Evolutionary conservation across 2,329 filamentous ascomycete species (phyloP), one percentile per base, ranked within the genome.

Genomic region (Sclerotinia glacialis): DNA sequence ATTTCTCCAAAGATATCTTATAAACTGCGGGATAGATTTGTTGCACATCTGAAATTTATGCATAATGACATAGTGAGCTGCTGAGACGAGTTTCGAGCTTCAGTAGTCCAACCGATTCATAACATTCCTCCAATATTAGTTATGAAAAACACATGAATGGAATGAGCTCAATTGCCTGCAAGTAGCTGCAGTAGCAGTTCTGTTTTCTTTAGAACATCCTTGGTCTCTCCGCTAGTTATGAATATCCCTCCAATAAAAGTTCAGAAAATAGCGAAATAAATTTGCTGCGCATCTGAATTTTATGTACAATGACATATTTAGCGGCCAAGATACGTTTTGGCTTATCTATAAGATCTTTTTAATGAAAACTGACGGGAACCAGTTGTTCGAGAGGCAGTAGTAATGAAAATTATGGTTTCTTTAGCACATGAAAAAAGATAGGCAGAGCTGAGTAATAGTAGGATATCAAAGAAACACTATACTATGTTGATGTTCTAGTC

Each of bases 1-100:
- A 26, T 2, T 21, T n/a, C 28, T 49, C 28, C 58, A 61, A 61
- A 49, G 7, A 61, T 7, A 40, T 26, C 31, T 16, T 14, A 6
- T 3, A 2, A 47, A 16, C 3, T 6, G 14, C 12, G 8, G 5
- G 12, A 49, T 49, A 2, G 0, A 2, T 49, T 37, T 60, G 58
- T 60, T 49, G 56, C 40, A 59, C 26, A 34, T 31, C 55, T 59
- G 5, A 47, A 5, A 8, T 26, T 60, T 21, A 60, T 60, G 42
- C 28, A 60, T 1, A 3, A 21, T 44, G 37, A 34, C 12, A 16
- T 37, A 23, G n/a, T 9, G 11, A 52, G 8, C 7, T 28, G 26
- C 9, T 11, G 2, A 16, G 14, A 21, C 1, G 3, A 5, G 9
- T 31, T 28, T 52, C 11, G 21, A 53, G 28, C 28, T 53, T 6